phyloP scores from a whole-genome alignment of 2,329 filamentous ascomycete genomes.

The Aspergillus brunneoviolaceus region DNA sequence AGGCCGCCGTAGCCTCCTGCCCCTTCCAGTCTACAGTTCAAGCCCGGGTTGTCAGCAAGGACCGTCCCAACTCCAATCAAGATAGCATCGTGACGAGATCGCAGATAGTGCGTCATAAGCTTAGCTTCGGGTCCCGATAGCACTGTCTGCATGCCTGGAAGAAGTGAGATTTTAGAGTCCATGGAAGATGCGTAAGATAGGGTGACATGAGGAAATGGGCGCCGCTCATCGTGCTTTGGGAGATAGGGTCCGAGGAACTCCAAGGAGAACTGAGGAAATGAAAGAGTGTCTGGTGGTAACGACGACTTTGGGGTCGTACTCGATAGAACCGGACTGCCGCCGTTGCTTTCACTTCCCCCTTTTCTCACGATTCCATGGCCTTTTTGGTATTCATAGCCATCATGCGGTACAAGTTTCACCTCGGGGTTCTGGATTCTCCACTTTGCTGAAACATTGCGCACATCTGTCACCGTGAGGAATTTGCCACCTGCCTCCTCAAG shows the following conservation, averaged over 20 bases:
- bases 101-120: constrained; percentile 89
- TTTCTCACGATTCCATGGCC: constrained; percentile 44
- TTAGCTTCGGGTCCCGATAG: constrained; percentile 83
- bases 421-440: constrained; percentile 49
- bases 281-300: constrained; percentile 41
- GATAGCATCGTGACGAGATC: constrained; percentile 79
- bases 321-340: constrained; percentile 8
- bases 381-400: constrained; percentile 47
- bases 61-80: constrained; percentile 82
- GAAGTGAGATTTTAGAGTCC: constrained; percentile 73
- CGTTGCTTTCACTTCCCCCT: constrained; percentile 18
- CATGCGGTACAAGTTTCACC: constrained; percentile 44
- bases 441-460: constrained; percentile 49
- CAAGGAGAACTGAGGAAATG: constrained; percentile 47
- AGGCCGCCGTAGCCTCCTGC: constrained; percentile 57
- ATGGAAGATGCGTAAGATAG: constrained; percentile 90
- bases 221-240: constrained; percentile 36
- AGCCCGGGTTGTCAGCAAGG: constrained; percentile 75
- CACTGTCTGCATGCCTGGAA: constrained; percentile 75
- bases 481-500: constrained; percentile 47
- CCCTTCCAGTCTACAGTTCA: constrained; percentile 75
- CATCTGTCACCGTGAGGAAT: constrained; percentile 48
- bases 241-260: constrained; percentile 54
- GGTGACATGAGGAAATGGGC: constrained; percentile 61
- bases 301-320: constrained; percentile 18